A percentile compares a stretch with the other conserved stretches of the same genome.
These are phyloP conservation scores for Thalia dealbata DNA, from an alignment of 176 grass and related monocot species.

Conservation along the genomic window DNA sequence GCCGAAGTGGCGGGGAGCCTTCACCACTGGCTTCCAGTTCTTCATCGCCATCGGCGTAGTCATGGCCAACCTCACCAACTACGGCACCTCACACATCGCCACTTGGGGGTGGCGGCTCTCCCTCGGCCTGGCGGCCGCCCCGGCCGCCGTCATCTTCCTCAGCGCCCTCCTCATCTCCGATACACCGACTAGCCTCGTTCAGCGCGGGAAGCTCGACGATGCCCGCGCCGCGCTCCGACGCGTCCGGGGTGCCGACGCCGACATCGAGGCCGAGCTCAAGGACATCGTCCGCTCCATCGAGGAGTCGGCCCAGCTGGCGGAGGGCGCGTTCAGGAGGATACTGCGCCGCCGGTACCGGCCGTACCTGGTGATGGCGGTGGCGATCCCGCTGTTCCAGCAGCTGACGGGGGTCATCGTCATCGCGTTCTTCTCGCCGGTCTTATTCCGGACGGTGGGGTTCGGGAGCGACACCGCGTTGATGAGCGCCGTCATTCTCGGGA, in stretches of 20 bases:
- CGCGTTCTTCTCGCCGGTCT: constrained; percentile 69
- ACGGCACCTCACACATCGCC: constrained; percentile 17
- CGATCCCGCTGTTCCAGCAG: constrained; percentile 73
- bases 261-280: constrained; percentile 60
- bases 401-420: constrained; percentile 67
- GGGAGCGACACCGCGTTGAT: constrained; percentile 58
- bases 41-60: constrained; percentile 47
- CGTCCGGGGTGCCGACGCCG: constrained; percentile 40
- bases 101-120: constrained; percentile 78
- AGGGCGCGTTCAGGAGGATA: constrained; percentile 56
- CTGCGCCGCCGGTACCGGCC: constrained; percentile 51
- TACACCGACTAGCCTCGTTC: constrained; percentile 64
- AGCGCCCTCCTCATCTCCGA: constrained; percentile 62
- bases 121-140: constrained; percentile 59
- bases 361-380: constrained; percentile 58
- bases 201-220: constrained; percentile 32
- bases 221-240: constrained; percentile 46
- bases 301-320: constrained; percentile 24
- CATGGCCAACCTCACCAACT: constrained; percentile 50
- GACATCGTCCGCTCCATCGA: constrained; percentile 30
- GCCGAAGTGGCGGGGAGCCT: constrained; percentile 45
- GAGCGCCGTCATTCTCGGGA: constrained; percentile 51
- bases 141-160: constrained; percentile 45
- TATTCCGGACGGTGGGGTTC: constrained; percentile 75
- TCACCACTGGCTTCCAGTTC: constrained; percentile 60